A percentile compares a stretch with the other conserved stretches of the same genome.
These are phyloP conservation scores for Cyclotella choctawhatcheeana DNA, from an alignment of 108 stramenopile species.

Conservation along the genomic window DNA sequence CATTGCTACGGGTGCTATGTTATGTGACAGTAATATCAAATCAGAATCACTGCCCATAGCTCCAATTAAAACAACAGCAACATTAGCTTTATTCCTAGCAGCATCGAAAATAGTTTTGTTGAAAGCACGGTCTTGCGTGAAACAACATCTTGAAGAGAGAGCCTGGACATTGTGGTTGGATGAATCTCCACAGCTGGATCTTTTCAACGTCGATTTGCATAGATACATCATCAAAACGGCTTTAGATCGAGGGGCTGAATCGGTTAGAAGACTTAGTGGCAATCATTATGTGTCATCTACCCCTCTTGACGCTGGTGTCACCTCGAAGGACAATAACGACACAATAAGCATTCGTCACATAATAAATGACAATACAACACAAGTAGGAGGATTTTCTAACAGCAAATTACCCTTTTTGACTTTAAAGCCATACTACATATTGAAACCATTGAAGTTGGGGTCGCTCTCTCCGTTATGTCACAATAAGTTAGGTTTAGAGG, in stretches of 20 bases:
- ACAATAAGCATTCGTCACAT: background rate
- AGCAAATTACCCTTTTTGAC: conserved; percentile 66
- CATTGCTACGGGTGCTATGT: too few species aligned
- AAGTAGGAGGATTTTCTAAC: conserved; percentile 68
- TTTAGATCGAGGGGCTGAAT: conserved; percentile 14
- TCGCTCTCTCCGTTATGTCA: background rate
- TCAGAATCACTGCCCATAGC: background rate
- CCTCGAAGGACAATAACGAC: too few species aligned
- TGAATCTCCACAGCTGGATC: conserved; percentile 36
- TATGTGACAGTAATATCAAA: background rate
- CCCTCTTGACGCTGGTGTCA: too few species aligned
- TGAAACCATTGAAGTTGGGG: conserved; percentile 69
- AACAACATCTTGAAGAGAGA: conserved; percentile 12
- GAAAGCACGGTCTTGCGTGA: conserved; percentile 11
- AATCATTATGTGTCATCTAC: background rate
- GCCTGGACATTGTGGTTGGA: conserved; percentile 9
- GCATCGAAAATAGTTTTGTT: conserved; percentile 13
- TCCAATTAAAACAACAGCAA: background rate
- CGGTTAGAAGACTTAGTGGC: background rate
- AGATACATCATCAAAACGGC: conserved; percentile 24
- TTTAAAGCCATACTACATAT: conserved; percentile 66
- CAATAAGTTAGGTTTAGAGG: background rate
- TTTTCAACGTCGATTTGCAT: conserved; percentile 20
- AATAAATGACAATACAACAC: conserved; percentile 50
- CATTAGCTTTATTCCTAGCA: conserved; percentile 3